Evolutionary conservation across 2,329 filamentous ascomycete species (phyloP), one percentile per base, ranked within the genome.

Genomic region (Hymenoscyphus infarciens): DNA sequence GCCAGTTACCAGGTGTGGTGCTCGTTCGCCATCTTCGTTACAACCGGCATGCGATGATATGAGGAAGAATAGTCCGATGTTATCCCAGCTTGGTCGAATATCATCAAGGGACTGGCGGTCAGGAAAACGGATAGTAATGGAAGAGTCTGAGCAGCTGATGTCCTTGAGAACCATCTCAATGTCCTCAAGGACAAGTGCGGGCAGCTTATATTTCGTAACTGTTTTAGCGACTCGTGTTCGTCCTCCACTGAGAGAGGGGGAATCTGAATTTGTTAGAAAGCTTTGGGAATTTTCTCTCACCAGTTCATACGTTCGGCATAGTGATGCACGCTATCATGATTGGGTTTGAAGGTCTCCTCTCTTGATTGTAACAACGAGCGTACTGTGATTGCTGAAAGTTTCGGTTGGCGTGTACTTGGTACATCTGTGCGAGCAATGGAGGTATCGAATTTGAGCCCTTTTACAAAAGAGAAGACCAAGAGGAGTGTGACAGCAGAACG

Each of bases 181-280:
- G 22, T 68, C 63, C 61, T 68, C 63, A 11, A 68, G 27, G 22
- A 31, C 53, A 15, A 68, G 58, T 39, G 66, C 58, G 53, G 66
- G 66, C 8, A 64, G 56, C n/a, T 59, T 67, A 22, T 68, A 68
- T 33, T 42, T 62, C 57, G 66, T 61, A 11, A 59, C 59, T 4
- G 65, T 68, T 2, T 61, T 65, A 35, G 66, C 66, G 33, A 63
- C 61, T 22, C 63, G 57, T 3, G 61, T 57, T 31, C 56, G 38
- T 29, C 49, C 16, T 27, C 65, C 63, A 38, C 33, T 42, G 22
- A 65, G 29, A 25, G 63, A 58, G 1, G 65, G 58, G 16, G 59
- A n/a, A 53, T 64, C 56, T 49, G 5, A 6, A 45, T 13, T 29
- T n/a, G 5, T 56, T n/a, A 15, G 10, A 2, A 35, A 3, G 5